Evolutionary conservation across 176 grass and related monocot species (phyloP), one percentile per base, ranked within the genome.

Genomic region (Oryza glumipatula): DNA sequence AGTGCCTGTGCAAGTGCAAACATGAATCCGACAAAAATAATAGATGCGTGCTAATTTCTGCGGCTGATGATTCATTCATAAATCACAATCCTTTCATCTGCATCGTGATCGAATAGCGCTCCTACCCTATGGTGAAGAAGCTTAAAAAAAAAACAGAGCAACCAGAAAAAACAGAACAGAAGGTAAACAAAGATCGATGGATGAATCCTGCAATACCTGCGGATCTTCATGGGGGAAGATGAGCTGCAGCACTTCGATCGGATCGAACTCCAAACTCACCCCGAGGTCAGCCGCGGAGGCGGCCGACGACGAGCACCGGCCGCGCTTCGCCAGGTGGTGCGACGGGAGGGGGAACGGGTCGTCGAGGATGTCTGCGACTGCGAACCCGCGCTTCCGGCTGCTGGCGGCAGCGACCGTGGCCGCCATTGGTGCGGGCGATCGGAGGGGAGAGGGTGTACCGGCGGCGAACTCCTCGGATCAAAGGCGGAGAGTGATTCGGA

Each of bases 141-240:
- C 6, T n/a, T 60, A n/a, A 54, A 56, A 17, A 56, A 17, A 52
- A 22, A 60, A 60, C 45, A 19, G 24, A 74, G 11, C 46, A 17
- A 17, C 6, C 2, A 32, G 2, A 74, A 5, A 48, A 6, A 9
- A 2, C 2, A 33, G 3, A 23, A 22, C 10, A n/a, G 3, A 63
- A 15, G 35, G 43, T 44, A 44, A 35, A 7, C 19, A 83, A 21
- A 84, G 72, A 65, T 56, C 8, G 14, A 26, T 28, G 9, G 12
- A 13, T 30, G 73, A 3, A 17, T 7, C 16, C 64, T 21, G 8
- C 39, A 13, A n/a, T 9, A 90, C 84, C 79, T 83, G 58, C 15
- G 60, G 84, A 7, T 90, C 84, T 6, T 79, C 79, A 14, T 3
- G 65, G 33, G 88, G 84, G 74, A 90, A 90, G 68, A 86, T 78